These are phyloP conservation scores for Aspergillus campestris DNA, from an alignment of 495 filamentous ascomycete genomes.

Conservation along the genomic window DNA sequence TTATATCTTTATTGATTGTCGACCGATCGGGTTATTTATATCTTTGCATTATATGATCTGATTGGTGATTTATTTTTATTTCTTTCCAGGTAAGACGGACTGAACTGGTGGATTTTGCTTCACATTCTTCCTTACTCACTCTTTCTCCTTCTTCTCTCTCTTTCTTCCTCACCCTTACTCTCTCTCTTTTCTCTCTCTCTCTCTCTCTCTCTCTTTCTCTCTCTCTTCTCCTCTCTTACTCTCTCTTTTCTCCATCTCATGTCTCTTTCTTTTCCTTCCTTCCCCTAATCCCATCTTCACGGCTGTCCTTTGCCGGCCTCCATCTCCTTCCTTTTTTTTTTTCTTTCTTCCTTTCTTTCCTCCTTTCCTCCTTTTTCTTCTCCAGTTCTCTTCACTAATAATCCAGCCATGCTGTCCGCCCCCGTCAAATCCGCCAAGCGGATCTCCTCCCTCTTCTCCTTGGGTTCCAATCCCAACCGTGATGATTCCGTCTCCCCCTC, in stretches of 20 bases:
- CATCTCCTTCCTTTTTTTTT: constrained; percentile 1
- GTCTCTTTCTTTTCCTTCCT: constrained; percentile 1
- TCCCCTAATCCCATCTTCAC: background rate
- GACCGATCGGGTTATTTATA: no score
- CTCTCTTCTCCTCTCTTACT: constrained; percentile 2
- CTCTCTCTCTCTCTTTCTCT: constrained; percentile 4
- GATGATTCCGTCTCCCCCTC: constrained; percentile 26
- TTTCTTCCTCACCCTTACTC: background rate
- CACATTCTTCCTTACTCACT: constrained; percentile 4
- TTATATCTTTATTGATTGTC: no score
- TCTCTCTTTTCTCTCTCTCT: constrained; percentile 4
- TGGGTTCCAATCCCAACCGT: constrained; percentile 19
- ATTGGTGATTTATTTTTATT: no score
- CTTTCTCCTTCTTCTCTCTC: background rate
- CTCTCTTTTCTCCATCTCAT: constrained; percentile 3
- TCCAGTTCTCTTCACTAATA: background rate
- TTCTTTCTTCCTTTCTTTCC: constrained; percentile 2
- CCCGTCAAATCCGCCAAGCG: constrained; percentile 43
- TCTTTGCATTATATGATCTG: no score
- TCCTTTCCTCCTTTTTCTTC: constrained; percentile 2
- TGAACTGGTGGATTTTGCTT: no score
- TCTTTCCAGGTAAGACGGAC: no score
- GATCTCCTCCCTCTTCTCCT: constrained; percentile 40
- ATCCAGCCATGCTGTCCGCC: constrained; percentile 34
- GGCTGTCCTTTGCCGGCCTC: background rate